Evolutionary conservation across 768 basidiomycete species (phyloP), one percentile per base, ranked within the genome.

Genomic region (Leccinum variicolor): DNA sequence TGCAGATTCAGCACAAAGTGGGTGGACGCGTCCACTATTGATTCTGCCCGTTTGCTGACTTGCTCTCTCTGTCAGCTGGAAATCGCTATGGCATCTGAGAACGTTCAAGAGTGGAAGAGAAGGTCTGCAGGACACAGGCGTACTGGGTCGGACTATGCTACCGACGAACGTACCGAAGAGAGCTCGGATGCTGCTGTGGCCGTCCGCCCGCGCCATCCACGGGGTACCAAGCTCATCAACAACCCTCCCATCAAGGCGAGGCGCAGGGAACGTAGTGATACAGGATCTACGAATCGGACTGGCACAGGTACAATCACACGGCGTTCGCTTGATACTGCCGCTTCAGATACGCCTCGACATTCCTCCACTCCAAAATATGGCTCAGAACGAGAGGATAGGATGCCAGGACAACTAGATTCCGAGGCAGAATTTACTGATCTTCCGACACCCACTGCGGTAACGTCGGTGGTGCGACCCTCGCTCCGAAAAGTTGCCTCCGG

Each of bases 1-100:
- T 89, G 50, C 85, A 89, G 72, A 95, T 97, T 57, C 93, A 96
- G 74, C 85, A 90, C 62, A 96, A 95, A 84, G 94, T 93, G 46
- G 54, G 77, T 71, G 25, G 26, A 31, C n/a, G 21, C 50, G 4
- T 53, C 25, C n/a, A n/a, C 25, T 21, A 3, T 51, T 43, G 46
- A 11, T 36, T 17, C 25, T 19, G 17, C 21, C 19, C 21, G 53
- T 54, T 33, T 43, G 14, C 33, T 68, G 34, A 67, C 45, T 52
- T n/a, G 55, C 19, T 41, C 36, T 25, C 3, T 43, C 33, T 58
- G 25, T 51, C 59, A 94, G 92, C 77, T 94, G 55, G 92, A 93
- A 70, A 80, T 77, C 36, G 92, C 92, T 4, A 73, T 93, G 46
- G 78, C 84, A 11, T 73, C 82, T 8, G 90, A 91, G 36, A 82